These are phyloP conservation scores for Thraustotheca clavata DNA, from an alignment of 352 stramenopile genomes.

Conservation along the genomic window DNA sequence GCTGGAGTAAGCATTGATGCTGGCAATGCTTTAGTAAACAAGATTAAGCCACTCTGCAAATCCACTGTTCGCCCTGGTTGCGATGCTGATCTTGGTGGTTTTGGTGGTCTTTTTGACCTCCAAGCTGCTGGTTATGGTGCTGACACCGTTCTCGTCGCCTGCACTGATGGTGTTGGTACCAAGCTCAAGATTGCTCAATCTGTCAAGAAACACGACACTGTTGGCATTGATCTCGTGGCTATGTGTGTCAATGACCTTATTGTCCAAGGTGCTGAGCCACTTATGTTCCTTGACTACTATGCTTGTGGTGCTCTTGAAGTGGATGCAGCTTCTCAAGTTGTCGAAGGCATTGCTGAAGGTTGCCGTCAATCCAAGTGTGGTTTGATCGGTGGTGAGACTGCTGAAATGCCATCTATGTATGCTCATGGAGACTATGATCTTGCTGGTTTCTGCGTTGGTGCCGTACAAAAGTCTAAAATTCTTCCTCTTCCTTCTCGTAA, in stretches of 20 bases:
- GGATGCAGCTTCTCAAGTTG: constrained; percentile 89
- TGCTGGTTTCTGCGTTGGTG: constrained; percentile 96
- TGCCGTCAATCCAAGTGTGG: constrained; percentile 94
- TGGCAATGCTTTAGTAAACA: constrained; percentile 92
- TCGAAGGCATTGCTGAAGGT: constrained; percentile 96
- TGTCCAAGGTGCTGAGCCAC: constrained; percentile 96
- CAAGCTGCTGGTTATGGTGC: constrained; percentile 93
- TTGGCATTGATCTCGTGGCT: constrained; percentile 97
- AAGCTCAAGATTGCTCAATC: constrained; percentile 91
- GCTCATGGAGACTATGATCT: constrained; percentile 97
- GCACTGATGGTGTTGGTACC: constrained; percentile 97
- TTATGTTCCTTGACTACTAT: constrained; percentile 99
- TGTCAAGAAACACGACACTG: constrained; percentile 90
- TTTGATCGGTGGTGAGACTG: constrained; percentile 95
- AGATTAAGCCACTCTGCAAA: constrained; percentile 98
- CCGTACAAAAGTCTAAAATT: constrained; percentile 84
- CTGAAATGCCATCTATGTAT: constrained; percentile 99
- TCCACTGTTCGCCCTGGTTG: constrained; percentile 92
- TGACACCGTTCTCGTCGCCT: constrained; percentile 96
- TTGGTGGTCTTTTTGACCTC: constrained; percentile 97
- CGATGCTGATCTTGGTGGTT: constrained; percentile 95
- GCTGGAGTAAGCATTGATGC: constrained; percentile 98
- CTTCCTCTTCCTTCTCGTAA: constrained; percentile 75
- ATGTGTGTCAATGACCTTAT: constrained; percentile 99
- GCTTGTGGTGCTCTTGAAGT: constrained; percentile 95